phyloP scores from a whole-genome alignment of 768 basidiomycete species.

The Paxillus ammoniavirescens region DNA sequence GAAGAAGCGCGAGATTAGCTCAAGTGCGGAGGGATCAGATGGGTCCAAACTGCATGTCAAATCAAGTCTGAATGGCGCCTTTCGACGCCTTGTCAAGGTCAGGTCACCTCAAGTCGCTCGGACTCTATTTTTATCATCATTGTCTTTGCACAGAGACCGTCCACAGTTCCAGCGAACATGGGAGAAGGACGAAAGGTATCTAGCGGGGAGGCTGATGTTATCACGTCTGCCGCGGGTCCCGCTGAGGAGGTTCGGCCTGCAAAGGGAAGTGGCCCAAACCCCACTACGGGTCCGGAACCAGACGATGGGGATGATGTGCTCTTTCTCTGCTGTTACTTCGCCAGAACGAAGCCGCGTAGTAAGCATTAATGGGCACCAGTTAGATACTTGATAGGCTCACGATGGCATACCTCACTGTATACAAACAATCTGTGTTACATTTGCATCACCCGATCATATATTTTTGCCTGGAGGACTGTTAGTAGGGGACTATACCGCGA shows the following conservation, averaged over 20 bases:
- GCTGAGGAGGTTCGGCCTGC: background rate
- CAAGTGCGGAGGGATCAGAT: background rate
- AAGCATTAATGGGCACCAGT: background rate
- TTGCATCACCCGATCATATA: too few relatives aligned
- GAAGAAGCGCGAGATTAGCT: background rate
- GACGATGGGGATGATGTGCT: slow-evolving; percentile 20
- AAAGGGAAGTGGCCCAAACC: slow-evolving; percentile 2
- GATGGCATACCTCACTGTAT: too few relatives aligned
- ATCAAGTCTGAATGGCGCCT: slow-evolving; percentile 5
- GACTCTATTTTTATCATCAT: background rate
- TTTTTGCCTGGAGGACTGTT: too few relatives aligned
- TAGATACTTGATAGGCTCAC: background rate
- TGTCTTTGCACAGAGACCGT: slow-evolving; percentile 5
- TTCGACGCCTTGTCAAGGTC: slow-evolving; percentile 18
- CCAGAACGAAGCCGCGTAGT: slow-evolving; percentile 14
- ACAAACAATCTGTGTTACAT: too few relatives aligned
- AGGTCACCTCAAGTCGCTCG: background rate
- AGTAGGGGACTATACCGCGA: too few relatives aligned
- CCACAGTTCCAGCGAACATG: background rate
- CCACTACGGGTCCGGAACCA: background rate
- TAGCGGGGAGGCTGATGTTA: background rate
- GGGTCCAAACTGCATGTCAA: background rate
- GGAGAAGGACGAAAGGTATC: background rate
- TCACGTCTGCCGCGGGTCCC: background rate
- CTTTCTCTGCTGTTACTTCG: slow-evolving; percentile 28